A percentile compares a stretch with the other conserved stretches of the same genome.
phyloP scores from a whole-genome alignment of 345 rosid species.

The Arabidopsis thaliana region TAIR10.1 NC_003076.8:8570501-8571000 shows the following conservation, averaged over 20 bases:
- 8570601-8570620: slow-evolving; percentile 12
- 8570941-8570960: not conserved
- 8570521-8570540: slow-evolving; percentile 38
- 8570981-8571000: not conserved
- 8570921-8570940: not conserved
- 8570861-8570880: not conserved
- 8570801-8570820: not conserved
- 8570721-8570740: slow-evolving; percentile 40
- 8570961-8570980: no score
- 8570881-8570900: not conserved
- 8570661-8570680: slow-evolving; percentile 33
- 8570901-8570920: not conserved
- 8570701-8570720: slow-evolving; percentile 23
- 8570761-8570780: slow-evolving; percentile 11
- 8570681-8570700: slow-evolving; percentile 38
- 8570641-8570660: slow-evolving; percentile 28
- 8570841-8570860: not conserved
- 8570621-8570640: slow-evolving; percentile 14
- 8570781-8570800: slow-evolving; percentile 26
- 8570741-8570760: slow-evolving; percentile 6
- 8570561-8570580: slow-evolving; percentile 32
- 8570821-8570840: not conserved
- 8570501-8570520: slow-evolving; percentile 40
- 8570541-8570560: slow-evolving; percentile 33
- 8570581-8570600: slow-evolving; percentile 40